Evolutionary conservation across 306 rosid species (phyloP), one percentile per base, ranked within the genome.

Genomic region (cucumber (Cucumis sativus)): DNA sequence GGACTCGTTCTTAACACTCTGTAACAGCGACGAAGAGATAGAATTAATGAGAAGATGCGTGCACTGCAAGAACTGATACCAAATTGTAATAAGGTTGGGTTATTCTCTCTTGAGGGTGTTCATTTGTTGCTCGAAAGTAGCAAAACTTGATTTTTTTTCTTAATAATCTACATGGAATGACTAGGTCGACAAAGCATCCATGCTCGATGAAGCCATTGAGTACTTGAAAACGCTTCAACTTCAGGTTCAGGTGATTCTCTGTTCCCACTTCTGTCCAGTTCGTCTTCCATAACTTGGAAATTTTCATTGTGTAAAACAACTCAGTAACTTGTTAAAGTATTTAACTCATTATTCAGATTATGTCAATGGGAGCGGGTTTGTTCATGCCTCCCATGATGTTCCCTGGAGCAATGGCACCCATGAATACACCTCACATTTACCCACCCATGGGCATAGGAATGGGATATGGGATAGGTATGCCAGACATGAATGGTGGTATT

Each of bases 171-270:
- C 83, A 55, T 68, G 73, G 75, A 62, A 54, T 52, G 55, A 13
- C 76, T 49, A 93, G 96, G 90, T 85, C 78, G 97, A 93, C 87
- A 93, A 93, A 86, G 96, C 98, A 80, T 93, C 98, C 60, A 91
- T 93, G 98, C 90, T 93, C 11, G 98, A 93, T 74, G 98, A 91
- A 83, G 98, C 96, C 30, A 93, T 93, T 35, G 98, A 91, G 85
- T 93, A 93, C 82, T 86, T 93, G 25, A 93, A 91, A 88, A 82
- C 87, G 16, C 98, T 91, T 84, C 97, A 93, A 81, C 85, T 91
- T 72, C 98, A 93, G 86, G 87, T 93, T 59, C 97, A 91, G 84
- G 98, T 93, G 75, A 63, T 54, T 49, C 52, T 65, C 57, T 45
- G 10, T 33, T 18, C 21, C 63, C 52, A 23, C 6, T 72, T 72